Evolutionary conservation across 345 rosid species (phyloP).

Genomic region (Schrenkiella parvula): DNA sequence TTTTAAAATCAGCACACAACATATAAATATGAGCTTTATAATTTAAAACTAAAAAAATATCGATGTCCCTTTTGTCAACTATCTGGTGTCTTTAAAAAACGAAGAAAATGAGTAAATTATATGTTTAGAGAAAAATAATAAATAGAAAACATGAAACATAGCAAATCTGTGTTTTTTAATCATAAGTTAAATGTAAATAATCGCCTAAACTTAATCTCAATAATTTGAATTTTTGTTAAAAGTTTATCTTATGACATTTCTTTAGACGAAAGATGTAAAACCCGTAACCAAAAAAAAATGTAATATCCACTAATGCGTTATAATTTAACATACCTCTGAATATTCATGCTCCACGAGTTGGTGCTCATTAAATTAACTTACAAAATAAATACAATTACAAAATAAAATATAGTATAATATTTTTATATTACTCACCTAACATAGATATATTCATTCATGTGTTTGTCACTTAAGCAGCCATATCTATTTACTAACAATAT

Average conservation of each 20-base stretch:
- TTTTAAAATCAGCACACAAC: background rate
- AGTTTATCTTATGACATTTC: background rate
- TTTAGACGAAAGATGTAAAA: background rate
- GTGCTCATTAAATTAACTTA: background rate
- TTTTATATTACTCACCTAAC: background rate
- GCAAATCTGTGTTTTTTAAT: background rate
- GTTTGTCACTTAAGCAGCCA: conserved; percentile 16
- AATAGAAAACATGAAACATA: background rate
- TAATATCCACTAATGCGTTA: background rate
- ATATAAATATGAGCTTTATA: background rate
- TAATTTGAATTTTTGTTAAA: background rate
- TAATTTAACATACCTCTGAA: background rate
- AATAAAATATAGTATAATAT: background rate
- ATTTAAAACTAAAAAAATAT: background rate
- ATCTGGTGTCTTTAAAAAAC: background rate
- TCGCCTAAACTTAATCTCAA: background rate
- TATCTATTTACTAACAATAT: conserved; percentile 1
- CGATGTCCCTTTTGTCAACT: background rate
- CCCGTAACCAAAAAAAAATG: background rate
- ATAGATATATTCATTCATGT: background rate
- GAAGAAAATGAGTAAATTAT: background rate
- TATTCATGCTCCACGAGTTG: conserved; percentile 1
- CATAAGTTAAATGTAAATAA: too few species aligned
- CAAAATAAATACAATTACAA: background rate
- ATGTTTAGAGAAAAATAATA: background rate